Conservation (phyloP, 1,284 basidiomycete species). For the Butyriboletus appendiculatus region DNA sequence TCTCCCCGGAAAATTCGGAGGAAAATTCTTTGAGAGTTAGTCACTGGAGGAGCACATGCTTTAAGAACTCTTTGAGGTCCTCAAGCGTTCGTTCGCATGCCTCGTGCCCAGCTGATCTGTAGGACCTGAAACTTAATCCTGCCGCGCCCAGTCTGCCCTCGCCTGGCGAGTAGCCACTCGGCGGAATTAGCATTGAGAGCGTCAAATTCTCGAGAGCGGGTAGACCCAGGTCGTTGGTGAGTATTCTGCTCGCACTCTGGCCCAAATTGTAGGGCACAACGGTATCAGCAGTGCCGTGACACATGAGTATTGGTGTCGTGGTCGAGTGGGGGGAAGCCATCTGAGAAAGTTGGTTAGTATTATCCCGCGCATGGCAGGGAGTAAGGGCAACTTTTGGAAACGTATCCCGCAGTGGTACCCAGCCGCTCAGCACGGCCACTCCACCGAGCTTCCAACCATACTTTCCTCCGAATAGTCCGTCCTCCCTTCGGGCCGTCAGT, state of each 20-base stretch:
- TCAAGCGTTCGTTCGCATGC: conserved; percentile 58
- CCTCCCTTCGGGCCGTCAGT: conserved; percentile 51
- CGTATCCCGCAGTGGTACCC: conserved; percentile 58
- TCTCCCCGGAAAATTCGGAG: not conserved
- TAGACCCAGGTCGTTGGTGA: conserved; percentile 53
- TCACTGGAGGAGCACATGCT: conserved; percentile 45
- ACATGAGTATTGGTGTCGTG: conserved; percentile 83
- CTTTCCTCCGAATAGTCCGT: conserved; percentile 32
- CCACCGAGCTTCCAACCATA: conserved; percentile 64
- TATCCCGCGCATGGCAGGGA: not conserved
- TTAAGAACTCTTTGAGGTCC: conserved; percentile 65
- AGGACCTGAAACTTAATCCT: conserved; percentile 63
- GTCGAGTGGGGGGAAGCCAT: conserved; percentile 57
- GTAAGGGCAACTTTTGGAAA: conserved; percentile 29
- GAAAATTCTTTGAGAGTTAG: not conserved
- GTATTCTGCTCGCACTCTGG: conserved; percentile 51
- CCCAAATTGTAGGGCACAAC: conserved; percentile 61
- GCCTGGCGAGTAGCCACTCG: conserved; percentile 23
- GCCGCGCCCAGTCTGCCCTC: conserved; percentile 30
- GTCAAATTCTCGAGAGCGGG: conserved; percentile 34
- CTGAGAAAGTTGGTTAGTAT: conserved; percentile 36
- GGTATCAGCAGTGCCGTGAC: conserved; percentile 79
- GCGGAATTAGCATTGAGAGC: conserved; percentile 26
- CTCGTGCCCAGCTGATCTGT: conserved; percentile 63
- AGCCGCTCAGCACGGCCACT: conserved; percentile 73